These are phyloP conservation scores for Trypanosoma lewisi DNA, from an alignment of 208 protist species.

Conservation along the genomic window DNA sequence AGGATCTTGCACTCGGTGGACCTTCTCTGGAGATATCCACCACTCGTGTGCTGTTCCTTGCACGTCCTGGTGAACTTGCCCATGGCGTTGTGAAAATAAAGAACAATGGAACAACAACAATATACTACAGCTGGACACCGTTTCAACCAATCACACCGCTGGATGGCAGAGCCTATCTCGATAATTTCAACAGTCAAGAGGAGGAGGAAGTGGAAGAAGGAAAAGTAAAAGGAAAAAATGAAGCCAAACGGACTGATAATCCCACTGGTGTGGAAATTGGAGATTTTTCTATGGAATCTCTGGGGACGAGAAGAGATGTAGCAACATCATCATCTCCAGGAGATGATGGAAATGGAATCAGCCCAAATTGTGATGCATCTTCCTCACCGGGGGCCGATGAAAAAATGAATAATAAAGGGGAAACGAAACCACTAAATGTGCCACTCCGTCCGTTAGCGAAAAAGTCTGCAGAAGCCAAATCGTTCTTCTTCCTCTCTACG, in stretches of 20 bases:
- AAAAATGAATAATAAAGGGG: not conserved
- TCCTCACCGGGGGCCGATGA: not conserved
- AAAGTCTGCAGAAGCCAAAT: constrained; percentile 27
- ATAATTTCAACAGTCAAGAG: not conserved
- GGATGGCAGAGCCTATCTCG: not conserved
- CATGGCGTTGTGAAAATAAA: constrained; percentile 50
- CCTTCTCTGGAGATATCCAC: constrained; percentile 60
- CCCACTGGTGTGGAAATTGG: not conserved
- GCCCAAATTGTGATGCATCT: not conserved
- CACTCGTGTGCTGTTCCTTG: constrained; percentile 49
- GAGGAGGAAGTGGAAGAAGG: not conserved
- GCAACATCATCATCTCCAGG: not conserved
- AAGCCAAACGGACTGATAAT: not conserved
- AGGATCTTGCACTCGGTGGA: constrained; percentile 1
- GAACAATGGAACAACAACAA: constrained; percentile 67
- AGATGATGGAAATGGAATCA: not conserved
- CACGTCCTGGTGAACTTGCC: constrained; percentile 45
- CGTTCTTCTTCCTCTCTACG: constrained; percentile 64
- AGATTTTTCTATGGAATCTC: not conserved
- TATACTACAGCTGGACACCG: constrained; percentile 79
- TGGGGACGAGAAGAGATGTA: not conserved
- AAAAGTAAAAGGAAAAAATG: not conserved
- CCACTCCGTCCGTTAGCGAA: constrained; percentile 43
- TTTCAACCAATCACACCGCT: constrained; percentile 23
- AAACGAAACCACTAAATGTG: not conserved